Base-by-base conservation (phyloP, 257 asterid genomes). In the Cinchona pubescens region DNA sequence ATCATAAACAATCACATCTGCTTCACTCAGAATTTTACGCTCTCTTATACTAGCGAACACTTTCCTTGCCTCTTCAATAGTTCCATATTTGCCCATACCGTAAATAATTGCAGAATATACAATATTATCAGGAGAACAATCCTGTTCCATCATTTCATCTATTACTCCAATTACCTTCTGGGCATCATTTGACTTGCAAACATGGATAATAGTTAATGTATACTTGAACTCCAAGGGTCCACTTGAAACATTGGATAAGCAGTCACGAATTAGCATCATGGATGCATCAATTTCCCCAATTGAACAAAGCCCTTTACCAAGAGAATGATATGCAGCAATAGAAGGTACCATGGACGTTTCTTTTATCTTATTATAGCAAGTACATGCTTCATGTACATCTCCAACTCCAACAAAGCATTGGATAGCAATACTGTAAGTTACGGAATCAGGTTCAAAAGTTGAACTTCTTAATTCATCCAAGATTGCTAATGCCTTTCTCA, bases 41-140 rank as follows among this genome's bases (percentile, higher is more conserved):
- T 84, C 90, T 80, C 85, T 89, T 90, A 91, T 77, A 79, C 69
- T 40, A 1, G 80, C 76, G 72, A 95, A 87, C 7, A 91, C 86
- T 74, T 75, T 86, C 83, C 96, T 89, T 7, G 91, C 96, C 83
- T 91, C 99, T 75, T 90, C 97, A 76, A 91, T 84, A 19, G 90
- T 91, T 68, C 99, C 99, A 60, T 91, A 87, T 82, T 80, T 88
- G 84, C 96, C 88, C 93, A 92, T 89, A 15, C 99, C 98, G 46
- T 60, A 95, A 14, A 92, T 87, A 42, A 92, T 69, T 73, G 94
- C 92, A 35, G 90, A 79, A 67, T 76, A 86, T n/a, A 76, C 83
- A 78, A 82, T 64, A 69, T 76, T 72, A 79, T 69, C 85, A 23
- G 87, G 91, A 73, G 71, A 48, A 69, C 75, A 86, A 66, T 90